Conservation (phyloP, 768 basidiomycete species). For the Pulveroboletus sp. region DNA sequence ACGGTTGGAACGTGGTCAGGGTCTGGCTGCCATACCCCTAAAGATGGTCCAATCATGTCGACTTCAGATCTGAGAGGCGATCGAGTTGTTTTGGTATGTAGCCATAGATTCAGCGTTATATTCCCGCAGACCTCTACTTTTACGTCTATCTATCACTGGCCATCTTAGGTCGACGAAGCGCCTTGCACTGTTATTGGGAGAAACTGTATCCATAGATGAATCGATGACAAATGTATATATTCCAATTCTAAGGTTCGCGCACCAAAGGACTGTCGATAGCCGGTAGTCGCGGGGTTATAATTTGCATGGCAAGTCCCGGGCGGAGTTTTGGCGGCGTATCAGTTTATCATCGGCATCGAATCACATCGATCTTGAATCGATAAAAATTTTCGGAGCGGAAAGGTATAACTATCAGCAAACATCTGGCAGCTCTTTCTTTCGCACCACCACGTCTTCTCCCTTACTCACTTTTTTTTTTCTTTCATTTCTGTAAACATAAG, state of each 20-base stretch:
- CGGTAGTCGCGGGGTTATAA: slow-evolving; percentile 13
- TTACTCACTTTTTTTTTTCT: slow-evolving; percentile 26
- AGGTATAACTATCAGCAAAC: slow-evolving; percentile 62
- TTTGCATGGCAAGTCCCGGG: slow-evolving; percentile 25
- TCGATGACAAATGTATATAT: too few relatives aligned
- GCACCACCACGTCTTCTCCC: slow-evolving; percentile 35
- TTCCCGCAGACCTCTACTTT: slow-evolving; percentile 6
- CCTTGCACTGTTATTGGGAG: slow-evolving; percentile 3
- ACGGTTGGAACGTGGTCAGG: slow-evolving; percentile 16
- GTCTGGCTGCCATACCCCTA: slow-evolving; percentile 5
- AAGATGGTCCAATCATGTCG: background rate
- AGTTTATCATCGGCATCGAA: slow-evolving; percentile 43
- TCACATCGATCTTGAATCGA: slow-evolving; percentile 64
- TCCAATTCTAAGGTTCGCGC: too few relatives aligned
- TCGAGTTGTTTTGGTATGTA: slow-evolving; percentile 8
- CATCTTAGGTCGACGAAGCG: slow-evolving; percentile 5
- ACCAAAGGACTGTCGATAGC: background rate
- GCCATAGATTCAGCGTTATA: slow-evolving; percentile 9
- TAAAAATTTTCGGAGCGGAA: slow-evolving; percentile 54
- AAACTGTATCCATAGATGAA: slow-evolving; percentile 13
- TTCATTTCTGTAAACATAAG: slow-evolving; percentile 41
- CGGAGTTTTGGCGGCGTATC: slow-evolving; percentile 46
- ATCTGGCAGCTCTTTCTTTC: slow-evolving; percentile 29
- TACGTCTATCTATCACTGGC: slow-evolving; percentile 10
- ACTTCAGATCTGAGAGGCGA: background rate